Conservation (phyloP, 768 basidiomycete genomes). For the Termitomyces heimii region DNA sequence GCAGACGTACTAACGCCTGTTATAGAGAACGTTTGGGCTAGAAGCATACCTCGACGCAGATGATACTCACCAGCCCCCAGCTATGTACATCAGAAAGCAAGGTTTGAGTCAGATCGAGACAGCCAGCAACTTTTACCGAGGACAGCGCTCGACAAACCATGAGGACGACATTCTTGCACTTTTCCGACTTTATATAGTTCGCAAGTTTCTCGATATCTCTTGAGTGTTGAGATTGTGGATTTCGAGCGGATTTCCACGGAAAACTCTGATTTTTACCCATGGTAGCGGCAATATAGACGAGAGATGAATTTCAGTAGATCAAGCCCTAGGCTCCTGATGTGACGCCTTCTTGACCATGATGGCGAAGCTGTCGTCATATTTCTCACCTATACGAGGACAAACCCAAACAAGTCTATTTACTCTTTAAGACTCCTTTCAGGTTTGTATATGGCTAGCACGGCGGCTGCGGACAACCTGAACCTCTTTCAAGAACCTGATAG, state of each 20-base stretch:
- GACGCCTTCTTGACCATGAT: neutral
- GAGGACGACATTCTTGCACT: constrained; percentile 63
- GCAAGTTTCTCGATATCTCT: constrained; percentile 42
- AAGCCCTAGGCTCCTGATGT: neutral
- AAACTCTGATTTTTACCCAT: constrained; percentile 3
- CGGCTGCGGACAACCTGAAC: neutral
- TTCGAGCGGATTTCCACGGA: neutral
- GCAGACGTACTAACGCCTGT: constrained; percentile 73
- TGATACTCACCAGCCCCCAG: constrained; percentile 56
- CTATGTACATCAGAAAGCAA: constrained; percentile 25
- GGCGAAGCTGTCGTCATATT: neutral
- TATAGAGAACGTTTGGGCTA: neutral
- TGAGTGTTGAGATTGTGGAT: constrained; percentile 4
- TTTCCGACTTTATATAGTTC: constrained; percentile 61
- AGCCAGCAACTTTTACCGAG: neutral
- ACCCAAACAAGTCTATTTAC: neutral
- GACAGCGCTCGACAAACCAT: constrained; percentile 48
- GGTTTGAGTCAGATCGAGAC: neutral
- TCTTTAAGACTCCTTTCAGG: neutral
- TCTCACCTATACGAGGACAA: neutral
- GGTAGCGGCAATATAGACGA: neutral
- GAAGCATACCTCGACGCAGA: neutral
- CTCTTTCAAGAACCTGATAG: neutral
- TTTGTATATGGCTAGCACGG: neutral
- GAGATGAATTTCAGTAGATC: neutral